phyloP scores from a whole-genome alignment of 139 green algal species.

The Chlamydomonas schloesseri region DNA sequence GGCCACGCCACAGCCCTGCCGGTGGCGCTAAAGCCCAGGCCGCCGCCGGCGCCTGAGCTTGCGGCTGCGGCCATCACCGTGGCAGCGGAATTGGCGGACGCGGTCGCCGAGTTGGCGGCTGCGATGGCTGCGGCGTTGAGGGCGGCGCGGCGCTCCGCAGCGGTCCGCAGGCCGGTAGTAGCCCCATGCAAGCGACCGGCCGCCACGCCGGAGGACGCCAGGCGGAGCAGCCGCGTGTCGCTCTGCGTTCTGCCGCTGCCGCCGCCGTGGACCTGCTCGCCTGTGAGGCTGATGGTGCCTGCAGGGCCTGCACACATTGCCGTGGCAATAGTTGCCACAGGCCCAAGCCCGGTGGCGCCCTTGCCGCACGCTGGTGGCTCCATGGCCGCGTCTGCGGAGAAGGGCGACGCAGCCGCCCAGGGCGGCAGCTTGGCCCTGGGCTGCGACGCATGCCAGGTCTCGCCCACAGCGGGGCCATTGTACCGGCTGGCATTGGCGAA shows the following conservation, averaged over 20 bases:
- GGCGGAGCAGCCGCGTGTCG: not conserved
- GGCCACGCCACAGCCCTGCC: no score
- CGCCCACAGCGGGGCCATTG: not conserved
- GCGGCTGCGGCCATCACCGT: no score
- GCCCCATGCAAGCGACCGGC: not conserved
- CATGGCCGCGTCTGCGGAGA: no score
- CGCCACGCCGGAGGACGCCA: not conserved
- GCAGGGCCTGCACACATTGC: not conserved
- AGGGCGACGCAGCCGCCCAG: no score
- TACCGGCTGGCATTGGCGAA: no score
- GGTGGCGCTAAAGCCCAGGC: no score
- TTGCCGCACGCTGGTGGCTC: not conserved
- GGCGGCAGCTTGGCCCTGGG: no score
- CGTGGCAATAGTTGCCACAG: no score
- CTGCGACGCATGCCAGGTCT: not conserved
- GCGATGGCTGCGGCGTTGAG: not conserved
- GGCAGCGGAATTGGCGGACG: no score
- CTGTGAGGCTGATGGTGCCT: not conserved
- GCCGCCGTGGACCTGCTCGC: not conserved
- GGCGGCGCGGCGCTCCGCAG: not conserved
- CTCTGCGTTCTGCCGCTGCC: not conserved
- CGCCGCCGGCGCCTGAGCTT: no score
- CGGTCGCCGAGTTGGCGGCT: not conserved
- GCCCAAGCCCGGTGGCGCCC: not conserved
- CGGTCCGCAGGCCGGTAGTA: not conserved